A percentile compares a stretch with the other conserved stretches of the same genome.
Conservation (phyloP, 2,329 filamentous ascomycete species). For the Microthyrium microscopicum region DNA sequence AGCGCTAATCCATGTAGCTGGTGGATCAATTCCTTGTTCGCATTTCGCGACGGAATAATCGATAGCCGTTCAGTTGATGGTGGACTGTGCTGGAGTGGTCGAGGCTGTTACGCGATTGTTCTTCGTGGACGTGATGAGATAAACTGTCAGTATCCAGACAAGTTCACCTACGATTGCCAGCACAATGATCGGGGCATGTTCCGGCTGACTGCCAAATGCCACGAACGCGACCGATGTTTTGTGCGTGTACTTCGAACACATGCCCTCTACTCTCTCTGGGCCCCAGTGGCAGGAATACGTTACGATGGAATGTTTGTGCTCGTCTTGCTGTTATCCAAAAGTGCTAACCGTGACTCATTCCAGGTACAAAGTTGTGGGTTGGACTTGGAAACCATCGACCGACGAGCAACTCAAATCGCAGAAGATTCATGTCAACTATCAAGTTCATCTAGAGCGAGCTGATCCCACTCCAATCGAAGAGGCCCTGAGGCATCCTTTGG, state of each 20-base stretch:
- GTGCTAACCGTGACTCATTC: background rate
- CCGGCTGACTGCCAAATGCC: slow-evolving; percentile 26
- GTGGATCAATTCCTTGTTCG: slow-evolving; percentile 33
- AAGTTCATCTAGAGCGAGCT: slow-evolving; percentile 23
- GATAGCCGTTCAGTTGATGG: slow-evolving; percentile 24
- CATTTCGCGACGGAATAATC: slow-evolving; percentile 30
- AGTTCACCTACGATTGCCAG: slow-evolving; percentile 25
- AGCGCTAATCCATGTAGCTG: slow-evolving; percentile 18
- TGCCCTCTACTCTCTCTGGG: slow-evolving; percentile 26
- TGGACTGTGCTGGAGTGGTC: slow-evolving; percentile 24
- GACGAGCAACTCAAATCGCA: background rate
- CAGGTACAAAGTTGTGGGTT: slow-evolving; percentile 23
- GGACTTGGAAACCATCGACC: slow-evolving; percentile 20
- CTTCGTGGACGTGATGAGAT: slow-evolving; percentile 25
- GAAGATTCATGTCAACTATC: slow-evolving; percentile 20
- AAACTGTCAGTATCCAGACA: slow-evolving; percentile 16
- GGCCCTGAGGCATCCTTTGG: slow-evolving; percentile 22
- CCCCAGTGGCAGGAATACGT: slow-evolving; percentile 28
- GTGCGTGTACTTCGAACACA: slow-evolving; percentile 29
- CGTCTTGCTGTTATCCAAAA: background rate
- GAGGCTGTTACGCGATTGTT: slow-evolving; percentile 29
- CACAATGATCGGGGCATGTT: slow-evolving; percentile 26
- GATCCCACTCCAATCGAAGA: slow-evolving; percentile 17
- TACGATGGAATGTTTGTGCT: slow-evolving; percentile 31
- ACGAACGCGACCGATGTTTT: slow-evolving; percentile 22